These are phyloP conservation scores for Penicillium sp. DNA, from an alignment of 2,329 filamentous ascomycete species.

Conservation along the genomic window DNA sequence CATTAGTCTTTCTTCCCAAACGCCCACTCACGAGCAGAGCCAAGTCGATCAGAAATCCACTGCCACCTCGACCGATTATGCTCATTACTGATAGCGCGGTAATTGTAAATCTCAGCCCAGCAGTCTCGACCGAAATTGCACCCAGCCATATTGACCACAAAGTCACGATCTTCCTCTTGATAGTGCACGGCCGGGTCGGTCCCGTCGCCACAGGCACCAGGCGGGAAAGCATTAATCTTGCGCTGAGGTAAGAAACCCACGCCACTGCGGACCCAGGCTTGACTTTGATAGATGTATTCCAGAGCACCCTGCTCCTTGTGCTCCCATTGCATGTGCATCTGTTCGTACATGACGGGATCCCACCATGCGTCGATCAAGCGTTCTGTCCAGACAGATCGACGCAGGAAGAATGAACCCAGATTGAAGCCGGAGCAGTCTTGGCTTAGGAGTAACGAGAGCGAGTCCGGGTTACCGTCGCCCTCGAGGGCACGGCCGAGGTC, in stretches of 20 bases:
- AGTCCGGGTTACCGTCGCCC: constrained; percentile 76
- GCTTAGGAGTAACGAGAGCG: constrained; percentile 83
- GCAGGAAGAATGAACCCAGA: constrained; percentile 90
- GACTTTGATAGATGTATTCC: constrained; percentile 85
- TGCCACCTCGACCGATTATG: constrained; percentile 86
- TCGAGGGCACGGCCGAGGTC: constrained; percentile 68
- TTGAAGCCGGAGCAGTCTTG: constrained; percentile 98
- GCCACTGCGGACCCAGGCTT: constrained; percentile 89
- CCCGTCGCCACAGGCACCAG: constrained; percentile 73
- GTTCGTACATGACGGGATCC: constrained; percentile 96
- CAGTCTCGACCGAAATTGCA: constrained; percentile 97
- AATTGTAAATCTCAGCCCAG: constrained; percentile 97
- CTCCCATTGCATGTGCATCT: constrained; percentile 98
- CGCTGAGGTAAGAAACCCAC: constrained; percentile 89
- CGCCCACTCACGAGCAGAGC: constrained; percentile 27
- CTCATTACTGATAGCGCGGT: constrained; percentile 85
- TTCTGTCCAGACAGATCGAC: constrained; percentile 85
- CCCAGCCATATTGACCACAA: constrained; percentile 97
- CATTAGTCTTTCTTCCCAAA: constrained; percentile 16
- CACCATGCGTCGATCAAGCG: constrained; percentile 94
- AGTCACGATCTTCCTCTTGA: constrained; percentile 80
- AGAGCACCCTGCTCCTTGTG: constrained; percentile 98
- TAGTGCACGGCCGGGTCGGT: constrained; percentile 79
- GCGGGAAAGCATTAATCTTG: constrained; percentile 91
- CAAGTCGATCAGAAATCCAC: constrained; percentile 48